These are phyloP conservation scores for Kernera saxatilis DNA, from an alignment of 345 rosid species.

Conservation along the genomic window DNA sequence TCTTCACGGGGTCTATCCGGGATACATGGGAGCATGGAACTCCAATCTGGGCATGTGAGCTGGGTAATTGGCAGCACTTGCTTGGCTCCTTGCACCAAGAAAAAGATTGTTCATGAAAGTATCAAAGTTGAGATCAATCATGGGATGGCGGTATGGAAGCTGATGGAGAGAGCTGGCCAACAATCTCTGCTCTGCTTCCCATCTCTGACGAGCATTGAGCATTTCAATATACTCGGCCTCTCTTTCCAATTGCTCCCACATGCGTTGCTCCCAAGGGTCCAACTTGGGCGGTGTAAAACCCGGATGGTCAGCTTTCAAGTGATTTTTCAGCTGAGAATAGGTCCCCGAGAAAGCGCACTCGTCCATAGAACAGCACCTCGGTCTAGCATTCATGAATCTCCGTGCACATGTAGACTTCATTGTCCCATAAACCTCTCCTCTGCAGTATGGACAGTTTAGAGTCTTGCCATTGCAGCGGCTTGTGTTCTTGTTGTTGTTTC, in stretches of 20 bases:
- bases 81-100: background rate
- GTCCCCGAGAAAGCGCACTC: conserved; percentile 48
- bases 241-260: conserved; percentile 44
- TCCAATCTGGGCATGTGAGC: background rate
- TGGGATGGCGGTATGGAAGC: conserved; percentile 10
- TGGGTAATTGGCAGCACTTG: background rate
- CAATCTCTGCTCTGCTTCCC: conserved; percentile 23
- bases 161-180: background rate
- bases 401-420: conserved; percentile 41
- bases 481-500: conserved; percentile 25
- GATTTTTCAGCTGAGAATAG: conserved; percentile 51
- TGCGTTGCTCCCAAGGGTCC: conserved; percentile 38
- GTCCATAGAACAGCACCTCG: conserved; percentile 44
- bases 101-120: conserved; percentile 16
- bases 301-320: conserved; percentile 55
- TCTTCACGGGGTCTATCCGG: conserved; percentile 25
- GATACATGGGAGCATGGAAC: conserved; percentile 7
- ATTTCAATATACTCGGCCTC: conserved; percentile 41
- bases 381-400: conserved; percentile 51
- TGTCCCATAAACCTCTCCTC: conserved; percentile 52
- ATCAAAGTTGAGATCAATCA: conserved; percentile 28
- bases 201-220: conserved; percentile 26
- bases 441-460: conserved; percentile 51
- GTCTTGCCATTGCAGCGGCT: conserved; percentile 22
- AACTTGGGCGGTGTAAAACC: conserved; percentile 32